Evolutionary conservation across 106 monocot species (phyloP), one percentile per base, ranked within the genome.

Genomic region (Phalaenopsis equestris): DNA sequence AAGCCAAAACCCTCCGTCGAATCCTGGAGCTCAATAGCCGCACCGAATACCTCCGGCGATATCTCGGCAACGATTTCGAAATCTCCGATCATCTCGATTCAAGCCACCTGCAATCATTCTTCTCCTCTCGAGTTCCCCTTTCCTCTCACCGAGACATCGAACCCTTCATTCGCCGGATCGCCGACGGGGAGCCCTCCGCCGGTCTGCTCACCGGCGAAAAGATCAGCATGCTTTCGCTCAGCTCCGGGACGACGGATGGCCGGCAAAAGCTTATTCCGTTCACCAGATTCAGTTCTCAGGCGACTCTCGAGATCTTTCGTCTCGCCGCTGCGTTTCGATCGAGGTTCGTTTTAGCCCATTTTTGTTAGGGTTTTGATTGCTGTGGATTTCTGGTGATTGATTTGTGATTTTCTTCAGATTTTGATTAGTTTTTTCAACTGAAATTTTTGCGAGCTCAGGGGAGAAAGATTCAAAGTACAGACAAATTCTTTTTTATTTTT

Each of bases 161-260:
- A n/a, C 85, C 89, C 18, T 89, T 83, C 57, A 84, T 91, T 30
- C 89, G 87, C 79, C 81, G 91, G 36, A 87, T 91, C n/a, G 85
- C 85, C 6, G 82, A 87, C 19, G 91, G 91, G 16, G 88, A 89
- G 42, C 18, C 73, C 41, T 83, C 85, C 8, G 83, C 81, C 7
- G 52, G 52, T 14, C 7, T 90, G 45, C 81, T 90, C 61, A 90
- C 88, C n/a, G 46, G 55, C 10, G 57, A 84, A 1, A 85, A 86
- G 67, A 86, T 90, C 81, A 84, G 88, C 84, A 78, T 82, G 55
- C 83, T 90, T 64, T 87, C 90, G 36, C 88, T 88, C 85, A 90
- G 90, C 77, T 87, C 90, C 21, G 90, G 90, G 42, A 90, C 90
- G 1, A 87, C 90, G 24, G 87, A 86, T n/a, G 90, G 90, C 30